Base-by-base conservation (phyloP, 495 filamentous ascomycete species). In the Aspergillus baeticus region DNA sequence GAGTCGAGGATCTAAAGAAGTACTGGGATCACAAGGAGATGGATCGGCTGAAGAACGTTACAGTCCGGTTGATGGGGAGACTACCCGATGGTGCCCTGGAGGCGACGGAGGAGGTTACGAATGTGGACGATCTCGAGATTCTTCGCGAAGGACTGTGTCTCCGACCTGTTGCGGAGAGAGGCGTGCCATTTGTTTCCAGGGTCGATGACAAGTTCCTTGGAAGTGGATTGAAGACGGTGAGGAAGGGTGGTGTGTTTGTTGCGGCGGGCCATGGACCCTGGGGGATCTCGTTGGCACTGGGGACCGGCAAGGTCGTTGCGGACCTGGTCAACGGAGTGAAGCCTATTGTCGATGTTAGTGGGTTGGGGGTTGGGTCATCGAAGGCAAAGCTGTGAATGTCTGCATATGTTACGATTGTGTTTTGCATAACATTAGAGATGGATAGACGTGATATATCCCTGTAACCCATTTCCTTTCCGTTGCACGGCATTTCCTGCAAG, bases 211-310 rank as follows among this genome's bases (percentile, higher is more conserved):
- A 62, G 23, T 68, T 77, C 29, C 70, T 90, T 17, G 87, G 85
- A 5, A 59, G 69, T 41, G 68, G 66, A 10, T 65, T 83, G 20
- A 75, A 67, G 51, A 71, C 75, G 21, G 59, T 61, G 0, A 62
- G 60, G 2, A 65, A 42, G 6, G 86, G 86, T 0, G 87, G 88
- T 1, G 85, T 94, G 10, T 91, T 82, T 63, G 62, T 92, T 18
- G 85, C 84, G 1, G 72, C 87, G 8, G 90, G 90, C 0, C 89
- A 92, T 73, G 87, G 87, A 1, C 83, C 87, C 10, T 89, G 86
- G 87, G 87, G 87, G 0, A 88, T 89, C 17, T 77, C 76, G 35
- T 54, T 84, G 61, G 75, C 77, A 44, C 62, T 88, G 43, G 87
- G 86, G 31, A 88, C 84, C n/a, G 86, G 87, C 1, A 78, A 77